Conservation (phyloP, 108 stramenopile species). For the Skeletonema tropicum region DNA sequence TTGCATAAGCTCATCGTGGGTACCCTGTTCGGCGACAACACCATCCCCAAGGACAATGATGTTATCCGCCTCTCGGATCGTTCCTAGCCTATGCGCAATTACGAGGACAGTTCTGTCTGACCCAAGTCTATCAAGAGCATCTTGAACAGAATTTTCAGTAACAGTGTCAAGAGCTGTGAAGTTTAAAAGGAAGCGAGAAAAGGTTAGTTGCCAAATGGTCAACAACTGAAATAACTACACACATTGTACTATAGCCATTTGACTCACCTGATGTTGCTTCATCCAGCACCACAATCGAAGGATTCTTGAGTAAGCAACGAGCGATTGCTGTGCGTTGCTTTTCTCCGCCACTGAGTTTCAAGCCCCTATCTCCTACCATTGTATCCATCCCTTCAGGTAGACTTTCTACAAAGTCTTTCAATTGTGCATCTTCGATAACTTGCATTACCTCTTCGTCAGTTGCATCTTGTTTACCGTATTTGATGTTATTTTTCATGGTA, state of each 20-base stretch:
- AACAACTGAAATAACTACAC: background rate
- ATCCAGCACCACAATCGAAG: slow-evolving; percentile 81
- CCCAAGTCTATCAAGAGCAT: slow-evolving; percentile 93
- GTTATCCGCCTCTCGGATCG: slow-evolving; percentile 95
- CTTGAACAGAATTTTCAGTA: slow-evolving; percentile 91
- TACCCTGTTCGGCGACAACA: slow-evolving; percentile 91
- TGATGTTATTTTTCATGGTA: slow-evolving; percentile 88
- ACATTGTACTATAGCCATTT: slow-evolving; percentile 2
- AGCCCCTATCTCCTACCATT: slow-evolving; percentile 95
- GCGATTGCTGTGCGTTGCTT: slow-evolving; percentile 87
- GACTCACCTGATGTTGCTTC: slow-evolving; percentile 33
- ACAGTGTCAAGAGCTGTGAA: slow-evolving; percentile 80
- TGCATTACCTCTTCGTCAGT: slow-evolving; percentile 75
- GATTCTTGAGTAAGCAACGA: slow-evolving; percentile 93
- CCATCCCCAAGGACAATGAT: slow-evolving; percentile 96
- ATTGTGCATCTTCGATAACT: slow-evolving; percentile 76
- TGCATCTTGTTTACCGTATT: slow-evolving; percentile 78
- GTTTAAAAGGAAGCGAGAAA: background rate
- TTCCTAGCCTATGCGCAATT: slow-evolving; percentile 98
- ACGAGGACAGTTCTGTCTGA: slow-evolving; percentile 89
- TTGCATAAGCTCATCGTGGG: slow-evolving; percentile 92
- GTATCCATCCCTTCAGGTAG: slow-evolving; percentile 94
- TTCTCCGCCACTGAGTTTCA: slow-evolving; percentile 90
- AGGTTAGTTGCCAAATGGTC: background rate
- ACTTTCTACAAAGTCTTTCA: slow-evolving; percentile 78